Evolutionary conservation across 768 basidiomycete genomes (phyloP), one percentile per base, ranked within the genome.

Genomic region (Lactarius vividus): DNA sequence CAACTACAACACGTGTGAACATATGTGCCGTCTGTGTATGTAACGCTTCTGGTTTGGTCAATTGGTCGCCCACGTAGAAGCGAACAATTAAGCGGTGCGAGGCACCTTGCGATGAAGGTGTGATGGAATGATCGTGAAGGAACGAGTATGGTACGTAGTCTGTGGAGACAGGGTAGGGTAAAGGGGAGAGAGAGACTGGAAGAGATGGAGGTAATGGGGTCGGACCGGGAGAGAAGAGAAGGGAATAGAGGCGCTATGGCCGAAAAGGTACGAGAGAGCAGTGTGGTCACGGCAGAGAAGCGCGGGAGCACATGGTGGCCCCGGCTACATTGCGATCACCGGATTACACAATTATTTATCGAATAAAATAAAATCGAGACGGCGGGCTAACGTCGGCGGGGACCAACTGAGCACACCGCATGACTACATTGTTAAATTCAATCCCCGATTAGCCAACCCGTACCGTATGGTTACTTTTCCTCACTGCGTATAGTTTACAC

Each of bases 401-500:
- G 18, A 28, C 11, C 1, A 0, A 28, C 1, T 26, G 52, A 18
- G 11, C 42, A 52, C 60, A 67, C 66, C 62, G 66, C 66, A 67
- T 67, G 66, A 67, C 63, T 62, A 57, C 62, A 54, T 63, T 63
- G 61, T 54, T 55, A 63, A 63, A 55, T 67, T 67, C 49, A 67
- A 67, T 55, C 61, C 66, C 62, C 66, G 62, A 57, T 33, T 29
- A 60, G 63, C 35, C 71, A 61, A 59, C 76, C 10, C 82, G 80
- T 74, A 82, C 70, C 74, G 74, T n/a, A n/a, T n/a, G n/a, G n/a
- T n/a, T n/a, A 33, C 33, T 33, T 54, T 15, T 15, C 11, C 28
- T 33, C 63, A 29, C 57, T 35, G 18, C 37, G 33, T 42, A 59
- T 61, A 63, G 56, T 57, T 6, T 35, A 42, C 58, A 49, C 59